Conservation (phyloP, 148 eudicot genomes). For the Polygonum aviculare region DNA sequence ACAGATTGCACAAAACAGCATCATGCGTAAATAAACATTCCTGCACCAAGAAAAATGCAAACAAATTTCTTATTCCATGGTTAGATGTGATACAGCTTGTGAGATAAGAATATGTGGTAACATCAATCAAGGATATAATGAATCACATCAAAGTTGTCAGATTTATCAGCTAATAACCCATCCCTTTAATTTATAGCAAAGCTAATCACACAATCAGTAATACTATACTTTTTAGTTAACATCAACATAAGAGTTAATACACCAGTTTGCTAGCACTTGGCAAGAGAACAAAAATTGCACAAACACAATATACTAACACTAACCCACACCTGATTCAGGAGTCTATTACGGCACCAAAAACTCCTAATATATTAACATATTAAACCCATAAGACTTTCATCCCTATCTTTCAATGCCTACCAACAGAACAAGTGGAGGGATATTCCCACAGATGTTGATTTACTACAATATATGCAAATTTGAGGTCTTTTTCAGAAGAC, state of each 20-base stretch:
- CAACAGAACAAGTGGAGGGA: not conserved
- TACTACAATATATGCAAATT: not conserved
- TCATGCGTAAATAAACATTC: not conserved
- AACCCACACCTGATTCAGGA: not conserved
- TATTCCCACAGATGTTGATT: not conserved
- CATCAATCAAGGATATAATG: not conserved
- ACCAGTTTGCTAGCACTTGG: not conserved
- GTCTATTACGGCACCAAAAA: not conserved
- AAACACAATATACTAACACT: not conserved
- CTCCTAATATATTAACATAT: not conserved
- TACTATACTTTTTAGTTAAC: not conserved
- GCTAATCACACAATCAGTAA: not conserved
- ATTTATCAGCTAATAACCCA: not conserved
- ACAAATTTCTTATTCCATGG: not conserved
- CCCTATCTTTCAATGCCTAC: not conserved
- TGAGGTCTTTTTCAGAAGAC: not conserved
- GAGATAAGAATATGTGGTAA: not conserved
- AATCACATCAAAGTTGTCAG: not conserved
- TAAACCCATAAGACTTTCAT: not conserved
- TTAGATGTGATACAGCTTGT: not conserved
- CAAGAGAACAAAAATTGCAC: not conserved
- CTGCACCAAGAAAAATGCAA: conserved; percentile 2
- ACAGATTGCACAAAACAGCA: not conserved
- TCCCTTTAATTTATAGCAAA: not conserved
- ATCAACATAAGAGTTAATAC: not conserved